Evolutionary conservation across 306 rosid species (phyloP), one percentile per base, ranked within the genome.

Genomic region (Medicago lupulina): DNA sequence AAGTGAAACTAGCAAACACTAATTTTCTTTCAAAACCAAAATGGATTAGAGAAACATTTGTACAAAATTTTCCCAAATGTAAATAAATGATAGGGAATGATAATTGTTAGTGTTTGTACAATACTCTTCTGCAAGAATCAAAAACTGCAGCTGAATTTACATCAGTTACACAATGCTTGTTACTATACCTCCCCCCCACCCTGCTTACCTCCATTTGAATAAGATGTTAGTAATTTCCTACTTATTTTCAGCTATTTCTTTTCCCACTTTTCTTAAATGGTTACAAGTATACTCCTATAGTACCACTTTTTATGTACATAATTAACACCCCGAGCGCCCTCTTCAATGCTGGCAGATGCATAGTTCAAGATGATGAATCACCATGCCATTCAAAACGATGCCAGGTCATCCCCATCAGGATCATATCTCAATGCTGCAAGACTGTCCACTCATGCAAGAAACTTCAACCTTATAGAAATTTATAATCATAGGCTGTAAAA

Each of bases 291-390:
- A 80, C 75, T 84, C 82, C 72, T 76, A 67, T 79, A 67, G 86
- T 80, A 72, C 84, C 83, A 50, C 66, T 76, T 77, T 78, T 19
- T 89, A 85, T 91, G 80, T 91, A 91, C 97, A 87, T 15, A 76
- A 60, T 73, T 40, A 75, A 79, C 87, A 59, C 84, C 84, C 82
- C 83, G 72, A 85, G 74, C 77, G 74, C 89, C 76, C 84, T 67
- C 80, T 80, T 79, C 75, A 73, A 75, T 49, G 73, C 85, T 55
- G 74, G 78, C 86, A 61, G 77, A 81, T 72, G 81, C 80, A 60
- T 49, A 49, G 74, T 83, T 75, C 74, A 8, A 39, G 58, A 13
- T 74, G 38, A 5, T 34, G 38, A 34, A 34, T 34, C 38, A 34
- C 38, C 38, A 34, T 34, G 16, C 73, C 58, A n/a, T 73, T 77